Percentiles rank a stretch among this genome's conserved stretches.
Conservation (phyloP, 169 alveolate species). For the Cryptosporidium ubiquitum region DNA sequence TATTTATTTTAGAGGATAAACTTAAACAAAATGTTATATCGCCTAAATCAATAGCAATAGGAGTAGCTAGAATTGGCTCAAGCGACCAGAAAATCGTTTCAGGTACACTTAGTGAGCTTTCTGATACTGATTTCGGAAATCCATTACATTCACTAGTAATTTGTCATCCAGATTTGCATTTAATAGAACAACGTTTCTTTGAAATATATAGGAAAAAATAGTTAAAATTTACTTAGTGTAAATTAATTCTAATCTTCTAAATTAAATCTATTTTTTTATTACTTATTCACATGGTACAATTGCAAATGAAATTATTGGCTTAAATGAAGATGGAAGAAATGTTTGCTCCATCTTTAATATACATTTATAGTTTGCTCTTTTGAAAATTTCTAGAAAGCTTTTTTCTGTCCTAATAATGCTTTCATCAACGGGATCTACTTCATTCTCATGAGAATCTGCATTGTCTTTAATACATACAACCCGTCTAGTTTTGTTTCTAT, state of each 20-base stretch:
- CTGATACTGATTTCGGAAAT: slow-evolving; percentile 89
- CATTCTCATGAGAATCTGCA: slow-evolving; percentile 39
- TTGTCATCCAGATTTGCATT: slow-evolving; percentile 91
- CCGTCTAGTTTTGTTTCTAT: not conserved
- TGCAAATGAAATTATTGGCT: slow-evolving; percentile 68
- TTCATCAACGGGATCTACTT: slow-evolving; percentile 26
- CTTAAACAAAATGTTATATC: slow-evolving; percentile 71
- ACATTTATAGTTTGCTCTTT: slow-evolving; percentile 49
- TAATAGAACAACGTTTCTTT: slow-evolving; percentile 90
- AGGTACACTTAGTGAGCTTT: slow-evolving; percentile 85
- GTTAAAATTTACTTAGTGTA: not conserved
- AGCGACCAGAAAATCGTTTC: slow-evolving; percentile 86
- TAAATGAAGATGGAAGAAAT: slow-evolving; percentile 52
- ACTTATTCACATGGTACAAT: slow-evolving; percentile 27
- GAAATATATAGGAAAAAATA: slow-evolving; percentile 44
- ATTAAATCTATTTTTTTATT: not conserved
- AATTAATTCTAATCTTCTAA: not conserved
- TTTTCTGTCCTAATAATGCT: slow-evolving; percentile 42
- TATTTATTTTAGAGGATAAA: slow-evolving; percentile 87
- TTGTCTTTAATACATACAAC: slow-evolving; percentile 63
- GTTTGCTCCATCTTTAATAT: slow-evolving; percentile 57
- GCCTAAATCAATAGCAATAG: slow-evolving; percentile 87
- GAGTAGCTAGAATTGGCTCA: slow-evolving; percentile 94
- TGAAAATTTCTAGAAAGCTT: slow-evolving; percentile 26
- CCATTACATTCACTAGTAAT: slow-evolving; percentile 95